Percentiles rank a stretch among this genome's conserved stretches.
phyloP scores from a whole-genome alignment of 2,329 filamentous ascomycete species.

The Fusarium devonianum region DNA sequence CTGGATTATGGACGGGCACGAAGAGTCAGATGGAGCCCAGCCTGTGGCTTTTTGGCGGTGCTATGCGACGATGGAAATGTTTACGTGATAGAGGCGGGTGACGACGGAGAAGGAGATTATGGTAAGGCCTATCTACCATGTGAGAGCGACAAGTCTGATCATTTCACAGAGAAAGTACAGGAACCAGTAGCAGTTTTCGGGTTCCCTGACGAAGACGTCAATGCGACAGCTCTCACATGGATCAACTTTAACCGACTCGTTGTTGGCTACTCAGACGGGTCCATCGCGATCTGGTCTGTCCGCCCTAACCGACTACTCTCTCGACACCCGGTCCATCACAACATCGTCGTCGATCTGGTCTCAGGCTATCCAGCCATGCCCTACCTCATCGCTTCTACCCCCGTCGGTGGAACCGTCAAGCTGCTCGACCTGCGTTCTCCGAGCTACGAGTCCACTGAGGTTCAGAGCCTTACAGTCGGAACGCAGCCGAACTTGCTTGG shows the following conservation, averaged over 20 bases:
- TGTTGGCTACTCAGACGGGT: conserved; percentile 64
- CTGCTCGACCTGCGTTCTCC: conserved; percentile 62
- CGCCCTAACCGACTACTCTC: conserved; percentile 57
- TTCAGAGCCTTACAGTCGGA: conserved; percentile 57
- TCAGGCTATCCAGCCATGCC: conserved; percentile 65
- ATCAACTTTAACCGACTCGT: conserved; percentile 61
- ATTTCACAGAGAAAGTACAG: conserved; percentile 53
- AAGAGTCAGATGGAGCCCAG: conserved; percentile 62
- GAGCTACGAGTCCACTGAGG: conserved; percentile 61
- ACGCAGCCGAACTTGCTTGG: conserved; percentile 61
- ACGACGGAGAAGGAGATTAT: conserved; percentile 46
- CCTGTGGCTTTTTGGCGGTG: conserved; percentile 56
- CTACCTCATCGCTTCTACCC: conserved; percentile 62
- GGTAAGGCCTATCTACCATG: conserved; percentile 44
- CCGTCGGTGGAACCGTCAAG: conserved; percentile 61
- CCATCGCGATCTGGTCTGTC: conserved; percentile 64
- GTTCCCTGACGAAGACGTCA: conserved; percentile 56
- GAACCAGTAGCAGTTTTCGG: conserved; percentile 54
- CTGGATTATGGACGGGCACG: conserved; percentile 59
- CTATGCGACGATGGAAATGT: conserved; percentile 61
- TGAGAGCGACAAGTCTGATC: conserved; percentile 33
- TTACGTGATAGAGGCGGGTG: conserved; percentile 54
- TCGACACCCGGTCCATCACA: conserved; percentile 62
- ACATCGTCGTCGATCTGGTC: conserved; percentile 60
- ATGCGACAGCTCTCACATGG: conserved; percentile 63